phyloP scores from a whole-genome alignment of 495 filamentous ascomycete genomes.

The Tuber indicum region DNA sequence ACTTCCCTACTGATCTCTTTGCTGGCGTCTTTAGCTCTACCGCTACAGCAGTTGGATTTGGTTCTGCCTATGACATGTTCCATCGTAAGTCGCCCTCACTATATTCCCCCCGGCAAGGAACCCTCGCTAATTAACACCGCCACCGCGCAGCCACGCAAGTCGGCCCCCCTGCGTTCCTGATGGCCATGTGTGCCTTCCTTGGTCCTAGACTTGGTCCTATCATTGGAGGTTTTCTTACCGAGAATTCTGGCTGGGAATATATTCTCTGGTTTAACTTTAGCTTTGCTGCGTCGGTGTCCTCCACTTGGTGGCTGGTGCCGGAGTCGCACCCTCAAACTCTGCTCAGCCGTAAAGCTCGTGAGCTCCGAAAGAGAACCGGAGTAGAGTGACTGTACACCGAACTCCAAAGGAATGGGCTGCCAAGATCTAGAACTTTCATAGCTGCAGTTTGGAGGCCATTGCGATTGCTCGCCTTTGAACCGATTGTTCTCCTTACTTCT shows the following conservation, averaged over 20 bases:
- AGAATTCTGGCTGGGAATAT: constrained; percentile 50
- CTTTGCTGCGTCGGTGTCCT: constrained; percentile 59
- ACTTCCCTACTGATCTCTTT: constrained; percentile 77
- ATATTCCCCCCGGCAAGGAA: background rate
- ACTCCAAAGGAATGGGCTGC: constrained; percentile 14
- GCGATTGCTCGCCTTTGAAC: constrained; percentile 68
- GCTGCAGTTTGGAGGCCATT: constrained; percentile 72
- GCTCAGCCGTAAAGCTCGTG: constrained; percentile 64
- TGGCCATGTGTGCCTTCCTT: constrained; percentile 51
- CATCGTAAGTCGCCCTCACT: background rate
- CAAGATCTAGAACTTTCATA: constrained; percentile 44
- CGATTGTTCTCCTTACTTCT: constrained; percentile 64
- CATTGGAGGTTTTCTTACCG: constrained; percentile 74
- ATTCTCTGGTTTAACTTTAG: constrained; percentile 54
- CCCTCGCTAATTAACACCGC: constrained; percentile 43
- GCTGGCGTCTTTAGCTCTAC: constrained; percentile 48
- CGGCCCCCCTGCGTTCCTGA: constrained; percentile 73
- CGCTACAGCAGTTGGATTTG: constrained; percentile 69
- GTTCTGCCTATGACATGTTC: constrained; percentile 58
- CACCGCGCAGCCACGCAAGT: constrained; percentile 47
- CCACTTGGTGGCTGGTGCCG: constrained; percentile 62
- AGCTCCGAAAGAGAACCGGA: constrained; percentile 64
- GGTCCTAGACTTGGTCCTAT: constrained; percentile 70
- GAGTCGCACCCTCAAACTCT: constrained; percentile 80
- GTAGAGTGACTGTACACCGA: background rate